Evolutionary conservation across 208 protist genomes (phyloP).

Genomic region (Naegleria lovaniensis): DNA sequence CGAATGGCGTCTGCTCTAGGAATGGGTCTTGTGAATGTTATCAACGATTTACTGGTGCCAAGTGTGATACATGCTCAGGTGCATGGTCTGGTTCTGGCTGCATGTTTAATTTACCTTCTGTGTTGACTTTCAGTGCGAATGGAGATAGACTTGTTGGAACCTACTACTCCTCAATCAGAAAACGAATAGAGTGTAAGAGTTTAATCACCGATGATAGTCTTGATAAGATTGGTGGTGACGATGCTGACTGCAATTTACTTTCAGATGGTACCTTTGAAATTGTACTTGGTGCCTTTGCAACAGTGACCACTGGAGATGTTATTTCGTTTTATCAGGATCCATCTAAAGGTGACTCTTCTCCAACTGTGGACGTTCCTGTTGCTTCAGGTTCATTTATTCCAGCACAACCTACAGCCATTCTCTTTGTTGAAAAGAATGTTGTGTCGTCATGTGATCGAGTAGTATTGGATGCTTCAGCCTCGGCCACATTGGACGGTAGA

Average conservation of each 20-base stretch:
- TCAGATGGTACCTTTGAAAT: not conserved
- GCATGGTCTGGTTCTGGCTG: not conserved
- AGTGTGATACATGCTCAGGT: not conserved
- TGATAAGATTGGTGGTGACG: not conserved
- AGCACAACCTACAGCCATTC: not conserved
- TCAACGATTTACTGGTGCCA: not conserved
- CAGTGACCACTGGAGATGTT: not conserved
- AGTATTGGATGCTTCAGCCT: not conserved
- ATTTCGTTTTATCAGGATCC: not conserved
- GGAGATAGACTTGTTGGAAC: not conserved
- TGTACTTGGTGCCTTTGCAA: not conserved
- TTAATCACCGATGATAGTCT: not conserved
- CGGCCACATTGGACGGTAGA: not conserved
- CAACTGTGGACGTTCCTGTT: not conserved
- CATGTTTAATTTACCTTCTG: not conserved
- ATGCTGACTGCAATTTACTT: too few relatives aligned
- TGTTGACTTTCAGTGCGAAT: not conserved
- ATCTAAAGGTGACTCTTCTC: not conserved
- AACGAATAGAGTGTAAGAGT: not conserved
- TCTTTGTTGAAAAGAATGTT: not conserved
- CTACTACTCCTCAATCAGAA: not conserved
- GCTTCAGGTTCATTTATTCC: not conserved
- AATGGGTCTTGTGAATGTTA: not conserved
- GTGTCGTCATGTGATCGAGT: not conserved
- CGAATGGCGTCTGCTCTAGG: not conserved